These are phyloP conservation scores for Plasmodium yoelii DNA, from an alignment of 169 alveolate species.

Conservation along the genomic window DNA sequence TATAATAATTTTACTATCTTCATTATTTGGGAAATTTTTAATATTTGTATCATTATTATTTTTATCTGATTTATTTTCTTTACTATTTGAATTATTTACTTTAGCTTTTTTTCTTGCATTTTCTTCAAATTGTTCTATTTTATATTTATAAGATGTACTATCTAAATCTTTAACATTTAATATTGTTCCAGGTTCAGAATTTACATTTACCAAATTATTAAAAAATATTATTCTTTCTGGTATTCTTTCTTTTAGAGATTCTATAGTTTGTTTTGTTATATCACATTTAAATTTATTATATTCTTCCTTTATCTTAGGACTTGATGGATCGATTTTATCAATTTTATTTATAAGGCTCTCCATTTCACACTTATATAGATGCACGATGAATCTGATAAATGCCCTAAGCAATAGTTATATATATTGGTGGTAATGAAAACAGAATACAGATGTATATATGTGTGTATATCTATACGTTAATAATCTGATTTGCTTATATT, in stretches of 20 bases:
- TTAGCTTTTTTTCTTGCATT: conserved; percentile 73
- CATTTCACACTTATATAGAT: conserved; percentile 13
- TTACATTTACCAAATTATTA: conserved; percentile 84
- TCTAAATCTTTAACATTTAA: conserved; percentile 81
- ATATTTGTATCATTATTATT: neutral
- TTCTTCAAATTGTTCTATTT: conserved; percentile 54
- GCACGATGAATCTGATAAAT: no score
- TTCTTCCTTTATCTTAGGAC: conserved; percentile 84
- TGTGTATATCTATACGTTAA: no score
- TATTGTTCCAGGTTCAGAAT: conserved; percentile 67
- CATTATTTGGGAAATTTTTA: conserved; percentile 10
- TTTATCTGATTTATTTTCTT: conserved; percentile 34
- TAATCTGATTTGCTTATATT: no score
- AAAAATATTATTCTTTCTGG: conserved; percentile 89
- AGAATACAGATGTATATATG: no score
- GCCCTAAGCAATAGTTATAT: no score
- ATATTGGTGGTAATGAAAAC: no score
- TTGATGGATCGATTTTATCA: conserved; percentile 88
- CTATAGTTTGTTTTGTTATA: conserved; percentile 87
- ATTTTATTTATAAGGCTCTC: conserved; percentile 35
- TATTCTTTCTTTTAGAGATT: conserved; percentile 88
- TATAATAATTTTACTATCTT: conserved; percentile 23
- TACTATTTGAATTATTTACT: conserved; percentile 29
- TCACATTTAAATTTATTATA: conserved; percentile 87
- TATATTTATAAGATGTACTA: conserved; percentile 77